Conservation (phyloP, 257 asterid species). For the Pogostemon cablin region DNA sequence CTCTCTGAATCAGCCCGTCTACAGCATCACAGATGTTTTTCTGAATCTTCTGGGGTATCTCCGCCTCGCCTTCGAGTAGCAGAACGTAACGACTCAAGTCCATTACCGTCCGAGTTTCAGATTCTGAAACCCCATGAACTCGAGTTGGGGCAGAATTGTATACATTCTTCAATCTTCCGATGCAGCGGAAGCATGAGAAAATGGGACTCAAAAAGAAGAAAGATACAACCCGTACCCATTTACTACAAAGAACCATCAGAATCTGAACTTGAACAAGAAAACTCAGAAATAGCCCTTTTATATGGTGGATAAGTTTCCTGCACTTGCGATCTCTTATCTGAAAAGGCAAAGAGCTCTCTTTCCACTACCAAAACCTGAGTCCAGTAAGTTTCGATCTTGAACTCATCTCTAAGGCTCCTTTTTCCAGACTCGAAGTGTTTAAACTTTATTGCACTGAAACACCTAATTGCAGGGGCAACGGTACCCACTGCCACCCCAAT, state of each 20-base stretch:
- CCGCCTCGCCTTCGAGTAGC: constrained; percentile 51
- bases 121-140: constrained; percentile 31
- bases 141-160: neutral
- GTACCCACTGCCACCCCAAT: constrained; percentile 42
- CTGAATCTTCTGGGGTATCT: constrained; percentile 39
- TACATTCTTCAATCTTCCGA: constrained; percentile 19
- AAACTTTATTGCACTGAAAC: constrained; percentile 30
- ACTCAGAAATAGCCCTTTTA: constrained; percentile 38
- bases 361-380: constrained; percentile 48
- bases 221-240: constrained; percentile 33
- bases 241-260: constrained; percentile 39
- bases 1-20: constrained; percentile 37
- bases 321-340: constrained; percentile 37
- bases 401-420: constrained; percentile 14
- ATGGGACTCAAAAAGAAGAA: constrained; percentile 33
- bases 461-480: constrained; percentile 45
- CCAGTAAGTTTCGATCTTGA: constrained; percentile 44
- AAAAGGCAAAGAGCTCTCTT: constrained; percentile 38
- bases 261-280: constrained; percentile 39
- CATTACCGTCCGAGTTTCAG: constrained; percentile 19
- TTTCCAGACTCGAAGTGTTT: constrained; percentile 13
- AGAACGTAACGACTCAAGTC: constrained; percentile 43
- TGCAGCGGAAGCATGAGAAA: constrained; percentile 24
- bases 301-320: constrained; percentile 39
- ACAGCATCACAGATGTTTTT: constrained; percentile 37